phyloP scores from a whole-genome alignment of 257 asterid species.

The Nicotiana attenuata region DNA sequence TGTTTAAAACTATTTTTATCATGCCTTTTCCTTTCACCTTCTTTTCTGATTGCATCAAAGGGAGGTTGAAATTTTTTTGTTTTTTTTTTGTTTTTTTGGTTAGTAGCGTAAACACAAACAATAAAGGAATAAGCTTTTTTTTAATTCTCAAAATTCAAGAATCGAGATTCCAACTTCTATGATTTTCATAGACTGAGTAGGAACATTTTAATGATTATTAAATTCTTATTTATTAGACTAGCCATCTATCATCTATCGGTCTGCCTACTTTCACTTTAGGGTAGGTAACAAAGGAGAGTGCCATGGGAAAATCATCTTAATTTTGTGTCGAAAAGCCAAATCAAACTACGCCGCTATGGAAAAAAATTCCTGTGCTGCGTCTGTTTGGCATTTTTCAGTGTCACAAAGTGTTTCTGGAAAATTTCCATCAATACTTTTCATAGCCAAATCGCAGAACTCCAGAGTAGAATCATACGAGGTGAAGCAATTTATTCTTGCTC shows the following conservation, averaged over 20 bases:
- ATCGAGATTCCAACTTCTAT: neutral
- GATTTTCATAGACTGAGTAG: neutral
- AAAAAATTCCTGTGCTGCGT: too few species aligned
- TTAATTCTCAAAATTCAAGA: neutral
- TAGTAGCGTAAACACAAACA: neutral
- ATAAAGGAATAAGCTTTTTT: neutral
- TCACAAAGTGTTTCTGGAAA: too few species aligned
- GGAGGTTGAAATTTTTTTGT: too few species aligned
- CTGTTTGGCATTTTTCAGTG: too few species aligned
- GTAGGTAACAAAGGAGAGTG: neutral
- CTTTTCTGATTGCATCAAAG: neutral
- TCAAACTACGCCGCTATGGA: too few species aligned
- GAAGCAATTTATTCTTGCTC: neutral
- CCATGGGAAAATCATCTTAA: neutral
- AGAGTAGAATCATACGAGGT: neutral
- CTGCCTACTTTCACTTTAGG: neutral
- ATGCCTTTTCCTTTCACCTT: neutral
- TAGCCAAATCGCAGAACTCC: too few species aligned
- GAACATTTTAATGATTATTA: neutral
- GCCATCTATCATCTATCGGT: too few species aligned
- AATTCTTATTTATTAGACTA: neutral
- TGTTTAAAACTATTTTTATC: neutral
- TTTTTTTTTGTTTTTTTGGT: too few species aligned
- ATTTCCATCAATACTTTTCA: too few species aligned
- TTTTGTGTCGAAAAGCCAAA: neutral